Conservation (phyloP, 441 rosid genomes). For the Brassica hybrid region DNA sequence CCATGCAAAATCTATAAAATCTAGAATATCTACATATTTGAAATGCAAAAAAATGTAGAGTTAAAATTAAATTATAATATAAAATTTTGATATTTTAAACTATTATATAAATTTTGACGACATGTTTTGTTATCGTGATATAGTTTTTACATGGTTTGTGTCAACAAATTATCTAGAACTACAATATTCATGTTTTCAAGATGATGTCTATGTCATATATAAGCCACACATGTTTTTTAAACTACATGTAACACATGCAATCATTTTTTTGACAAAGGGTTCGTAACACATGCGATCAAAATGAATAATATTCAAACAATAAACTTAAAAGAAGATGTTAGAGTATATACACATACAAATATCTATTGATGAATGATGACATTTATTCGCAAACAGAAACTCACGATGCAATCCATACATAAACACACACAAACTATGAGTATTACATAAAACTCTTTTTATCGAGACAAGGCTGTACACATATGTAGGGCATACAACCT, state of each 20-base stretch:
- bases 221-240: neutral
- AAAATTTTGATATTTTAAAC: too few species aligned
- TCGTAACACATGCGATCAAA: neutral
- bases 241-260: neutral
- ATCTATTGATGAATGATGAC: neutral
- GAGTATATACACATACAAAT: neutral
- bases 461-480: slow-evolving; percentile 4
- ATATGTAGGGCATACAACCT: slow-evolving; percentile 6
- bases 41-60: too few species aligned
- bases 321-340: too few species aligned
- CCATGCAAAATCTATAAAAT: too few species aligned
- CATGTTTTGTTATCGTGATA: too few species aligned
- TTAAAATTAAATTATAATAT: too few species aligned
- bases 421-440: slow-evolving; percentile 1
- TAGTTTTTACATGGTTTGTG: too few species aligned
- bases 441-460: neutral
- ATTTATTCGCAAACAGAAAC: neutral
- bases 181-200: neutral
- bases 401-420: slow-evolving; percentile 16
- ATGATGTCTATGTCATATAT: neutral
- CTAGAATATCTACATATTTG: too few species aligned
- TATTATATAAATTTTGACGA: too few species aligned
- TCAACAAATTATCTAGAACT: too few species aligned
- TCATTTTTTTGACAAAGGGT: neutral
- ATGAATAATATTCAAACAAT: neutral